Evolutionary conservation across 1,139 yeast genomes (phyloP), one percentile per base, ranked within the genome.

Genomic region (Martiniozyma asiatica): DNA sequence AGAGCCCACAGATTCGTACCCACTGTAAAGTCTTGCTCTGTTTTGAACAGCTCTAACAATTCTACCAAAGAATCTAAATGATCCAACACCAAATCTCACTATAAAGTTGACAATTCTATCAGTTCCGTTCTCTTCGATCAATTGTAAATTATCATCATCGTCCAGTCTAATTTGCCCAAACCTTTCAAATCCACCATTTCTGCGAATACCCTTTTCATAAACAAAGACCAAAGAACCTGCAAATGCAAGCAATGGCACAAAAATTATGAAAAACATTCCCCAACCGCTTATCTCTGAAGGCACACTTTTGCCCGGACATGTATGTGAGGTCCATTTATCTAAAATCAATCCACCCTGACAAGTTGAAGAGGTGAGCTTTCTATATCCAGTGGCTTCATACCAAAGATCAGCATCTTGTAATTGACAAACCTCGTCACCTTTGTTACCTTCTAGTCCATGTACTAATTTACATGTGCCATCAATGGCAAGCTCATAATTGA

Each of bases 391-490:
- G 17, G 89, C 78, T 41, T 71, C 73, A 57, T 70, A 78, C 56
- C 72, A 82, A 48, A 82, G 84, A 39, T 80, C 58, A 2, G 59
- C 58, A 27, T 61, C 63, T 1, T 71, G 66, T 40, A 67, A 60
- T 35, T 59, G 58, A 51, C 99, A 92, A 36, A 70, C 61, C 29
- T 65, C 73, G 8, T 67, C 61, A 28, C 75, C 73, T 42, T 79
- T 84, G 6, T 68, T 63, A 8, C 94, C 82, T 6, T 65, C 48
- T 25, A 72, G 58, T 0, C 96, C 96, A 5, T 65, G 58, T 10
- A 84, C 79, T 28, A 87, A 64, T 48, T 77, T 75, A 58, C 99
- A 92, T 1, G 94, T 78, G 13, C 94, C 93, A 50, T 85, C 96
- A 10, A 36, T 22, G 22, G 73, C 75, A 39, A 78, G 68, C 37